phyloP scores from a whole-genome alignment of 805 yeast species.

The Cyberlindnera maclurae region DNA sequence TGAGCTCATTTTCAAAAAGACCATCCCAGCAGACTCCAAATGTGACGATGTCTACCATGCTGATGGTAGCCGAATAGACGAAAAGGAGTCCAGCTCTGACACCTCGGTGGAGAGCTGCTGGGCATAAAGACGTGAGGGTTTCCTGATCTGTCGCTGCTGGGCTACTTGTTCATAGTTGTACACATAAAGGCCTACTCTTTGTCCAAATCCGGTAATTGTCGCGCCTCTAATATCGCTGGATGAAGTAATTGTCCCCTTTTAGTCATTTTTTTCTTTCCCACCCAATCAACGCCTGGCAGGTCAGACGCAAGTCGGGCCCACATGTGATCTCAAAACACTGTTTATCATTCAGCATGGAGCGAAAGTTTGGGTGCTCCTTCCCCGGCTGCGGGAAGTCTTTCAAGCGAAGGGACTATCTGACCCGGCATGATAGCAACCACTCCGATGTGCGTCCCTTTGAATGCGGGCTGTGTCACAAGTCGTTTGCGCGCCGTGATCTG shows the following conservation, averaged over 20 bases:
- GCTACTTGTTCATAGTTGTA: too few species aligned
- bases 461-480: slow-evolving; percentile 22
- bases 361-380: slow-evolving; percentile 7
- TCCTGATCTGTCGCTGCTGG: too few species aligned
- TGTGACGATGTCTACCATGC: slow-evolving; percentile 16
- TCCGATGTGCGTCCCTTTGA: slow-evolving; percentile 22
- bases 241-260: too few species aligned
- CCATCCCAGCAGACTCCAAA: slow-evolving; percentile 9
- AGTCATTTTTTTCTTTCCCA: too few species aligned
- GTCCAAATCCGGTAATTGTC: neutral
- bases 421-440: slow-evolving; percentile 28
- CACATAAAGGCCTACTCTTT: too few species aligned
- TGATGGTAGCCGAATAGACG: slow-evolving; percentile 9
- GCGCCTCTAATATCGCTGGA: too few species aligned
- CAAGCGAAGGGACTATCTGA: slow-evolving; percentile 30
- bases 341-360: neutral
- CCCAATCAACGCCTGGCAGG: too few species aligned
- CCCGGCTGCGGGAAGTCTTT: slow-evolving; percentile 23
- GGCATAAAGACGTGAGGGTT: neutral
- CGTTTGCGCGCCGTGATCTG: slow-evolving; percentile 28
- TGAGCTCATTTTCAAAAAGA: slow-evolving; percentile 10
- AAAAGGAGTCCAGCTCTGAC: neutral
- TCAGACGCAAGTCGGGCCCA: too few species aligned
- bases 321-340: too few species aligned
- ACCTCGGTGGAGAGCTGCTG: neutral